Base-by-base conservation (phyloP, 805 yeast species). In the Ogataea sp. region DNA sequence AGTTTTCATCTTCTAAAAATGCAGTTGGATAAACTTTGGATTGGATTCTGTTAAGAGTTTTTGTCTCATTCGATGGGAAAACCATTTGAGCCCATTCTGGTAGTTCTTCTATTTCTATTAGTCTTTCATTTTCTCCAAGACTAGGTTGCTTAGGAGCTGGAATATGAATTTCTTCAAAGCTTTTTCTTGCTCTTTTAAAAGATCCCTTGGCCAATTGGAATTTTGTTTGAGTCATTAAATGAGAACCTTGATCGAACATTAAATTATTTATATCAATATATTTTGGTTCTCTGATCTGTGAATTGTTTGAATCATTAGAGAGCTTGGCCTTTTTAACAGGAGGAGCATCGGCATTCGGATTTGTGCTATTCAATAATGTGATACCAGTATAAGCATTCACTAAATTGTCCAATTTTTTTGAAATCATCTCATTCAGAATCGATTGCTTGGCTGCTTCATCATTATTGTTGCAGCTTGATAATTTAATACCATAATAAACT, bases 141-240 rank as follows among this genome's bases (percentile, higher is more conserved):
- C 58, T 61, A 3, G 77, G 69, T 20, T 71, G 67, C 14, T 62
- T 56, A 0, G 96, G 96, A 0, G 96, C 80, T 0, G 98, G 98
- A n/a, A 93, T 76, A 45, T 80, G 88, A 28, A 89, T 84, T 49
- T 87, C 94, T 53, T 90, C 97, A 61, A 90, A 90, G 5, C 73
- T 62, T 42, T 75, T 78, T 46, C 79, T 79, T 11, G 76, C 74
- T 43, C 83, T 75, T 51, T 84, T 87, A 55, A 76, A 83, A 0
- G 97, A 83, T 3, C 95, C 95, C 42, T 72, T 72, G 0, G 98
- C 97, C 3, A 93, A 71, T 39, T 71, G 70, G 18, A 93, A 76
- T 43, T 78, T 81, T 1, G 81, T 62, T 0, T 73, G 68, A 1
- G 88, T 72, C 74, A 81, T 70, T 10, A 83, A 62, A 47, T 75